phyloP scores from a whole-genome alignment of 345 rosid species.

The Populus davidiana region DNA sequence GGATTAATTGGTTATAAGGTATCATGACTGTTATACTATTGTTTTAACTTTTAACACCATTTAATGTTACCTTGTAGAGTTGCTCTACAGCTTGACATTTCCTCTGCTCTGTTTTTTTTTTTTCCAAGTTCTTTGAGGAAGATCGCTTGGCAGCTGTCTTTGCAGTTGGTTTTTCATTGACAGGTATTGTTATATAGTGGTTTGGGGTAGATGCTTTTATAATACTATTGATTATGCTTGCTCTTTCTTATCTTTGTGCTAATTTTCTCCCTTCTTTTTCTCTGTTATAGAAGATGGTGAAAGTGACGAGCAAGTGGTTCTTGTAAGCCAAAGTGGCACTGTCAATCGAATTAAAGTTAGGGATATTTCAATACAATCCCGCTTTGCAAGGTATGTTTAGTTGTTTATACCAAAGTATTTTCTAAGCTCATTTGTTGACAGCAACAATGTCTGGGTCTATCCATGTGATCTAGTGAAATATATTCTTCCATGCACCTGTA shows the following conservation, averaged over 20 bases:
- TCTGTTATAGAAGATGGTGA: constrained; percentile 68
- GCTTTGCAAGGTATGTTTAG: constrained; percentile 66
- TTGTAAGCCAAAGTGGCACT: constrained; percentile 92
- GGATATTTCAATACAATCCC: constrained; percentile 87
- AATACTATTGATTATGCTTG: background rate
- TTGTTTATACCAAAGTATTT: background rate
- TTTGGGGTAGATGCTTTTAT: background rate
- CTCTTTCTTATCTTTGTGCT: background rate
- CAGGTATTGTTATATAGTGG: constrained; percentile 46
- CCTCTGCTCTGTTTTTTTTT: background rate
- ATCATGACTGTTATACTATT: constrained; percentile 1
- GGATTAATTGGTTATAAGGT: constrained; percentile 90
- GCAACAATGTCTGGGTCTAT: no score
- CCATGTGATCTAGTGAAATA: background rate
- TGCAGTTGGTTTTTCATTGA: constrained; percentile 78
- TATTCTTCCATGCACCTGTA: background rate
- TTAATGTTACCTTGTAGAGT: background rate
- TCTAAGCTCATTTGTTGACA: background rate
- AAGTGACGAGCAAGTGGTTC: constrained; percentile 88
- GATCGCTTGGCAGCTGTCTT: constrained; percentile 82
- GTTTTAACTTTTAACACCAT: background rate
- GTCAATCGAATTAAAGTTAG: constrained; percentile 85
- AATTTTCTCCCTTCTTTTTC: constrained; percentile 3
- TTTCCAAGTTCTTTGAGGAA: constrained; percentile 62
- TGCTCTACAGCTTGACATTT: background rate